Base-by-base conservation (phyloP, 2,329 filamentous ascomycete genomes). In the Aspergillus amoenus region DNA sequence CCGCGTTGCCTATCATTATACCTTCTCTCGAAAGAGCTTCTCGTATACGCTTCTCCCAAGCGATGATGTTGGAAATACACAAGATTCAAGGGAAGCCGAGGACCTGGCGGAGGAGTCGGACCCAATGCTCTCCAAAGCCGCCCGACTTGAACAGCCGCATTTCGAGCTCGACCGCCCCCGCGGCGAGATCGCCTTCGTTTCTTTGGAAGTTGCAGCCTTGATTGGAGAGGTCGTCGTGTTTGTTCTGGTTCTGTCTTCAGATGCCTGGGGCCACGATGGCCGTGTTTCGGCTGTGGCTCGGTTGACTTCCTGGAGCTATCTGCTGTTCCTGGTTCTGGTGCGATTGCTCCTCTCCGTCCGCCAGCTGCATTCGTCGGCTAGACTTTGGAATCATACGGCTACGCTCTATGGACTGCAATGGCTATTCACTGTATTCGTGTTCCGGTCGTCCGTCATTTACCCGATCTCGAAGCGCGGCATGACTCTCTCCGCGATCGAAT, bases 321-420 rank as follows among this genome's bases (percentile, higher is more conserved):
- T 93, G 40, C 79, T 93, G 27, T 75, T 87, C 15, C 82, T 99
- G 57, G 87, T 87, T 13, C 84, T 86, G 18, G 76, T 92, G 43
- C 87, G 94, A 34, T 78, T 97, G 51, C 67, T 87, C 76, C 76
- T 85, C 81, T 75, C 88, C 73, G 80, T 77, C 54, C 74, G 78
- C 44, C 73, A 85, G 78, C 76, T 85, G 77, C 67, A 85, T 80
- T 81, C 91, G 77, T 83, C 94, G 13, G 88, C 89, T 8, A 82
- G 84, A 57, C 78, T 97, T 8, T 99, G 94, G 94, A 93, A 93
- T 70, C 94, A 99, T 74, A 97, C 94, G 0, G 89, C 91, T 18
- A 77, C 83, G 61, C 85, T 99, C 53, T 99, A 99, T 74, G 83
- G 84, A 54, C 79, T 87, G 53, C 88, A 93, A 71, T 99, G 93